Evolutionary conservation across 257 asterid species (phyloP), one percentile per base, ranked within the genome.

Genomic region (Solanum habrochaites): DNA sequence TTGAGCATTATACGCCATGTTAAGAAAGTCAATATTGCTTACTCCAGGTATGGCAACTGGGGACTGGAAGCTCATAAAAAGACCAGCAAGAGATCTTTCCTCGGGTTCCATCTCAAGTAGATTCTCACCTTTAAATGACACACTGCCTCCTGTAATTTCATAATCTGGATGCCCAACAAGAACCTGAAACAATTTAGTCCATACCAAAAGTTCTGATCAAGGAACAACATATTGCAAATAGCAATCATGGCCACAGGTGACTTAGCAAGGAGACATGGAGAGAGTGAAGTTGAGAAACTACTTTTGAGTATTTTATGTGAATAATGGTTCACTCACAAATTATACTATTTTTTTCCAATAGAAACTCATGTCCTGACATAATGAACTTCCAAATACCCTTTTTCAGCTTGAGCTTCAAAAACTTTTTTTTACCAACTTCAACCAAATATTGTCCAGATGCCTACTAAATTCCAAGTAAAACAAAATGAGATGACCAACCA

Each of bases 101-200:
- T 97, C 99, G 25, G 99, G 98, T 86, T 87, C 97, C 99, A 97
- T 95, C 91, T 94, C 98, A 80, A 97, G 93, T 93, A 97, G 88
- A 91, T 97, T 94, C 89, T 90, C 94, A 86, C 99, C 99, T 91
- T 95, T 95, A 90, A 92, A 97, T 40, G 93, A 92, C 88, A 94
- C 85, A 85, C 94, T 97, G 66, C 99, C 99, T 83, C 95, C 97
- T 11, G 98, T 95, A 85, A 96, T 85, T 91, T 96, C 99, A 91
- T 97, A 97, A 92, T 96, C 99, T 78, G 99, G 99, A 93, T 97
- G 99, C 73, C 99, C 99, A 88, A 92, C 99, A 90, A 97, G 99
- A 86, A 97, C 99, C 99, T 97, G 88, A 87, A 81, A 86, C 84
- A 92, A 89, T 37, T 58, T 71, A 87, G 88, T 71, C 89, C 86